Base-by-base conservation (phyloP, 2,329 filamentous ascomycete species). In the Pseudogymnoascus sp. region DNA sequence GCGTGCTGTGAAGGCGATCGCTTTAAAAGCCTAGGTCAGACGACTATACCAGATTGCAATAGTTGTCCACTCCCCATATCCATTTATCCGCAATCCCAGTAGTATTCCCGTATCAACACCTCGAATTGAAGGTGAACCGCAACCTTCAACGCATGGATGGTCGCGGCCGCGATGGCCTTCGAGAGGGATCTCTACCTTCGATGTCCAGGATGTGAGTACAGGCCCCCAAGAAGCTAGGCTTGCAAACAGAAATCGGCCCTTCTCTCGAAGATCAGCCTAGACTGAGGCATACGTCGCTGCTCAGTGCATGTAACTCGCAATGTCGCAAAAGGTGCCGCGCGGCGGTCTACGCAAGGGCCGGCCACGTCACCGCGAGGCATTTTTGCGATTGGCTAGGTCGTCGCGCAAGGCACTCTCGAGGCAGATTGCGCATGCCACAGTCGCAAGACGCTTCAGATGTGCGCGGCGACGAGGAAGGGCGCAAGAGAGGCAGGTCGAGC, bases 371-470 rank as follows among this genome's bases (percentile, higher is more conserved):
- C 4, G 21, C 23, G 21, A 62, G 61, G 61, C 61, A 63, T 23
- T 63, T 63, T 60, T 54, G 16, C 41, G 11, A 63, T 63, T 63
- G 21, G 61, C 61, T 34, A 63, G 61, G 61, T 63, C 61, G 41
- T 60, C 0, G 2, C 61, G 25, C 21, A 54, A 62, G 61, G 41
- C 61, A 63, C 61, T 25, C 61, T 10, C 21, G 1, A 60, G 61
- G 41, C 61, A 34, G 41, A 34, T 36, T 48, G 21, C 19, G 61
- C 41, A 31, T 60, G 61, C 39, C 41, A 34, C 61, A 34, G 41
- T 63, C 61, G 39, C 41, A 60, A 19, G 61, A 34, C 13, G 23
- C 13, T 11, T 62, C 10, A 51, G 21, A 54, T 28, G 61, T 25
- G 61, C n/a, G 61, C 13, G 11, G 25, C 41, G 25, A 41, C 11